phyloP scores from a whole-genome alignment of 805 yeast genomes.

The Ogataea nonfermentans region DNA sequence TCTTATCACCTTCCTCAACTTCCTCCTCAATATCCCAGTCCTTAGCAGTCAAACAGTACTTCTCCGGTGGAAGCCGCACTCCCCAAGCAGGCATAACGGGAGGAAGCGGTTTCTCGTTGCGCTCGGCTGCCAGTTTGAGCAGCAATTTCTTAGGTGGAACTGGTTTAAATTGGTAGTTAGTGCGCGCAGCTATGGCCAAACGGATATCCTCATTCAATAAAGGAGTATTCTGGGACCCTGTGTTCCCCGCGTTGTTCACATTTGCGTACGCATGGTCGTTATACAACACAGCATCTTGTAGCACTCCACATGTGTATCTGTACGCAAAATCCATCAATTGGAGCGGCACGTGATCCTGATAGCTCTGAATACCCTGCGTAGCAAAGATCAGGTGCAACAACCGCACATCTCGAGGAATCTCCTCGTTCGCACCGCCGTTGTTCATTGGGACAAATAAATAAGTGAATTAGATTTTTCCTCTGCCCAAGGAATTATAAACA shows the following conservation, averaged over 20 bases:
- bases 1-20: constrained; percentile 29
- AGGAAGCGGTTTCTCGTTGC: constrained; percentile 87
- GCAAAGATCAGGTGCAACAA: constrained; percentile 87
- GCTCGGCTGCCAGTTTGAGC: constrained; percentile 86
- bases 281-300: constrained; percentile 87
- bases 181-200: constrained; percentile 88
- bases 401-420: constrained; percentile 86
- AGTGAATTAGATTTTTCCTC: neutral
- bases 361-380: constrained; percentile 85
- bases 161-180: constrained; percentile 95
- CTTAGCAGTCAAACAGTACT: constrained; percentile 84
- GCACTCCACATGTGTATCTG: constrained; percentile 77
- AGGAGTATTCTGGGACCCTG: constrained; percentile 39
- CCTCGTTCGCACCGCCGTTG: constrained; percentile 15
- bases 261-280: constrained; percentile 70
- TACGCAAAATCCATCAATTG: constrained; percentile 97
- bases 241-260: constrained; percentile 38
- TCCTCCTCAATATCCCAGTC: constrained; percentile 66
- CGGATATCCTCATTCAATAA: constrained; percentile 88
- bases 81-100: constrained; percentile 92
- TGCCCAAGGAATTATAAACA: constrained; percentile 1
- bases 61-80: constrained; percentile 93
- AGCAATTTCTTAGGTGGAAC: constrained; percentile 91
- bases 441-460: neutral
- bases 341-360: constrained; percentile 93